Evolutionary conservation across 2,329 filamentous ascomycete species (phyloP).

Genomic region (Pestalotiopsis sp.): DNA sequence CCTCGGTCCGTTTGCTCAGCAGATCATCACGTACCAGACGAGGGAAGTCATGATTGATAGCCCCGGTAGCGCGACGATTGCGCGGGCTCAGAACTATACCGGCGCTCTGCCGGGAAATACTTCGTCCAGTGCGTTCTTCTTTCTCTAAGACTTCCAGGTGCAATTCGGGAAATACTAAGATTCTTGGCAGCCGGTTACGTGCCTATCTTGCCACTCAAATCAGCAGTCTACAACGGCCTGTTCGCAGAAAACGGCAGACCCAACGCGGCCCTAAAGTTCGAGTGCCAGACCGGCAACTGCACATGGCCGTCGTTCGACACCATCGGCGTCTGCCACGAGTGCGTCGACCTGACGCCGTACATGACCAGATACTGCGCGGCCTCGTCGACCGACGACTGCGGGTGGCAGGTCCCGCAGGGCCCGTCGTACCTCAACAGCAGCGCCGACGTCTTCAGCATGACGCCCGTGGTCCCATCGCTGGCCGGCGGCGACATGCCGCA

Average conservation of each 20-base stretch:
- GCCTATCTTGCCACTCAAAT: constrained; percentile 34
- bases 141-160: background rate
- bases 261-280: constrained; percentile 26
- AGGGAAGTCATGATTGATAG: constrained; percentile 21
- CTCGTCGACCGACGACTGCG: constrained; percentile 21
- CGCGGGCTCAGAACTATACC: constrained; percentile 30
- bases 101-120: constrained; percentile 28
- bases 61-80: constrained; percentile 25
- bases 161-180: background rate
- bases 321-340: constrained; percentile 29
- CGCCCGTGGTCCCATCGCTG: constrained; percentile 27
- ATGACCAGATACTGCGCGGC: constrained; percentile 28
- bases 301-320: constrained; percentile 32
- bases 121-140: constrained; percentile 21
- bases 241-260: constrained; percentile 35
- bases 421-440: constrained; percentile 23
- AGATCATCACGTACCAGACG: constrained; percentile 32
- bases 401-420: constrained; percentile 32
- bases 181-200: constrained; percentile 27
- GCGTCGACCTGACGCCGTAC: constrained; percentile 30
- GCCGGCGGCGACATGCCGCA: constrained; percentile 28
- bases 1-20: constrained; percentile 34
- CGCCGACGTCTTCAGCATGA: constrained; percentile 35
- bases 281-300: constrained; percentile 32
- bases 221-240: constrained; percentile 36